Conservation (phyloP, 139 green algal species). For the Volvox africanus region DNA sequence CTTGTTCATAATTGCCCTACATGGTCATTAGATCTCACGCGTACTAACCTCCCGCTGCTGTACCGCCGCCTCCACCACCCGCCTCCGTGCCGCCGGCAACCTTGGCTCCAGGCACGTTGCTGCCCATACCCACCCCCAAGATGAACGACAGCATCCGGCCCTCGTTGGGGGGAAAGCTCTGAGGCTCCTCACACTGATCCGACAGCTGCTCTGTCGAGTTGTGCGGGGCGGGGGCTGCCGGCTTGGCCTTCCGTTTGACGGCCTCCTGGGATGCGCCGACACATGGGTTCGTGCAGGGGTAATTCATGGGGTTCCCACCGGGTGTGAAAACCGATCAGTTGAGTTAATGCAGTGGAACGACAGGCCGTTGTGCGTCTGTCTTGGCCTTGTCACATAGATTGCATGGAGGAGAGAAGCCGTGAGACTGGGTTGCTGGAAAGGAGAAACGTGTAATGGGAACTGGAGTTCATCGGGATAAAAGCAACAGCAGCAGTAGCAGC, state of each 20-base stretch:
- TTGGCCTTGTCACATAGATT: no score
- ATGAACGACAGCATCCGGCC: conserved; percentile 13
- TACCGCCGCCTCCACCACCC: background rate
- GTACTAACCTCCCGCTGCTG: background rate
- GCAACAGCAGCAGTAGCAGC: no score
- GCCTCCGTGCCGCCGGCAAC: background rate
- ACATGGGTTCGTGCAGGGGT: no score
- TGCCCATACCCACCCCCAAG: background rate
- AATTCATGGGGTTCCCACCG: no score
- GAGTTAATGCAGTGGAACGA: no score
- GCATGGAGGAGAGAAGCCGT: no score
- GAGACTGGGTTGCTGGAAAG: no score
- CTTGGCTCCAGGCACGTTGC: conserved; percentile 8
- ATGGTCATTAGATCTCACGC: background rate
- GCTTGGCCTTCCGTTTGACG: background rate
- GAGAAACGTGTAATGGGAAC: no score
- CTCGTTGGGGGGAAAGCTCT: conserved; percentile 12
- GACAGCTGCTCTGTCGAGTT: background rate
- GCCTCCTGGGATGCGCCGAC: background rate
- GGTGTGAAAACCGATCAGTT: no score
- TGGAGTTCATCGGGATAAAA: no score
- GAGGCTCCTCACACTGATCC: background rate
- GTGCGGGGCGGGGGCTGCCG: background rate
- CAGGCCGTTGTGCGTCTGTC: no score
- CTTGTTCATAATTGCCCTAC: no score